Evolutionary conservation across 805 yeast genomes (phyloP).

Genomic region (Starmerella khaoyaiensis): DNA sequence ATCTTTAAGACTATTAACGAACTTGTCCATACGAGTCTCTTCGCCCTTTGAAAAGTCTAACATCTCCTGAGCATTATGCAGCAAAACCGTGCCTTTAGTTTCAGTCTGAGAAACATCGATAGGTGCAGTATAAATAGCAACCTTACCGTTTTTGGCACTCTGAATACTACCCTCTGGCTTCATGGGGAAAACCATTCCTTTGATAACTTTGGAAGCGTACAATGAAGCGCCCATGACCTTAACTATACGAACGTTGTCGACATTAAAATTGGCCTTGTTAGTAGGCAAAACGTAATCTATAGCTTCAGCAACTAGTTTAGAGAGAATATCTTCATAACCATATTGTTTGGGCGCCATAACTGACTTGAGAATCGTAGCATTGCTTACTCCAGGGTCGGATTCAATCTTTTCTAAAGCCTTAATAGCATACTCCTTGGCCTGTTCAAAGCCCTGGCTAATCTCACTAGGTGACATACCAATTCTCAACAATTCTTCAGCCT

Average conservation of each 20-base stretch:
- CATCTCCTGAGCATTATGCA: conserved; percentile 96
- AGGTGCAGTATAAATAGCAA: conserved; percentile 87
- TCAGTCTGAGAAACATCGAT: conserved; percentile 93
- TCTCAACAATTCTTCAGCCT: conserved; percentile 72
- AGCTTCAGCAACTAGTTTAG: conserved; percentile 73
- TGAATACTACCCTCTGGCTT: conserved; percentile 91
- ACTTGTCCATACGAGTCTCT: conserved; percentile 79
- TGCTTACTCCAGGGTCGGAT: conserved; percentile 39
- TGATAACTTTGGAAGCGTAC: conserved; percentile 60
- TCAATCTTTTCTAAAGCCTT: conserved; percentile 43
- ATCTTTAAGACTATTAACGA: conserved; percentile 68
- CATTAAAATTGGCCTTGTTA: conserved; percentile 53
- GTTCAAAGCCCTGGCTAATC: conserved; percentile 79
- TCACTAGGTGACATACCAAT: conserved; percentile 86
- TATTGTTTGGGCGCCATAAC: conserved; percentile 89
- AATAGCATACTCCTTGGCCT: conserved; percentile 68
- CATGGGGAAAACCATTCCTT: conserved; percentile 96
- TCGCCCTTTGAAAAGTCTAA: conserved; percentile 91
- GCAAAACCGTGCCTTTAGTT: conserved; percentile 91
- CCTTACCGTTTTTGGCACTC: conserved; percentile 48
- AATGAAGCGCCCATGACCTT: conserved; percentile 90
- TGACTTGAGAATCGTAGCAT: conserved; percentile 10
- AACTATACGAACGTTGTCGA: conserved; percentile 88
- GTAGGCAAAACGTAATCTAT: conserved; percentile 64
- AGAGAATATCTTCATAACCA: conserved; percentile 68